Conservation (phyloP, 495 filamentous ascomycete genomes). For the Penicillium malachiteum region DNA sequence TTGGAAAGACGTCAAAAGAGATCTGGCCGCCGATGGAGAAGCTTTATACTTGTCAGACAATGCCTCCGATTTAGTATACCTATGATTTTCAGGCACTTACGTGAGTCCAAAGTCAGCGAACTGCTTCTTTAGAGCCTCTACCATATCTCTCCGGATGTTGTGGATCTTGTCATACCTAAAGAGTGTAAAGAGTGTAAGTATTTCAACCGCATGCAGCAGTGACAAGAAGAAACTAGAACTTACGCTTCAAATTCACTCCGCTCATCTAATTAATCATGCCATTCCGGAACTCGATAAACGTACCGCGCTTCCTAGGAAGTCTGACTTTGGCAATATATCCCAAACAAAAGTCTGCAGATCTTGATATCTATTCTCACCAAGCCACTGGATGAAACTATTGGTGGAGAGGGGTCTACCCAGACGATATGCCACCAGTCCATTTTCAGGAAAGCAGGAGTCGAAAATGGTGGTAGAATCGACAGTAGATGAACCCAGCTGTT, state of each 20-base stretch:
- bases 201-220: too few relatives aligned
- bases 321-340: conserved; percentile 89
- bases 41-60: conserved; percentile 41
- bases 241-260: conserved; percentile 69
- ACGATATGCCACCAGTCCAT: conserved; percentile 89
- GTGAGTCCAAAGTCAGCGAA: conserved; percentile 84
- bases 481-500: conserved; percentile 72
- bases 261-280: conserved; percentile 95
- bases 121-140: conserved; percentile 70
- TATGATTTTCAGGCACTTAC: conserved; percentile 48
- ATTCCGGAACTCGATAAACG: conserved; percentile 93
- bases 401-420: conserved; percentile 68
- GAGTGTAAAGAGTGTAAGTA: conserved; percentile 13
- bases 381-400: conserved; percentile 82
- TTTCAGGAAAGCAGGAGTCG: conserved; percentile 95
- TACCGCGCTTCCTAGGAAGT: conserved; percentile 83
- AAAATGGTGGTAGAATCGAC: conserved; percentile 76
- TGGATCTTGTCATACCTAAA: conserved; percentile 68
- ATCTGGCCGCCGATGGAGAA: conserved; percentile 96
- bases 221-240: conserved; percentile 10
- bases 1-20: conserved; percentile 97
- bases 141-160: conserved; percentile 68
- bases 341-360: conserved; percentile 80
- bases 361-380: conserved; percentile 93
- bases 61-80: not conserved